Conservation (phyloP, 495 filamentous ascomycete genomes). For the Daldinia caldariorum region DNA sequence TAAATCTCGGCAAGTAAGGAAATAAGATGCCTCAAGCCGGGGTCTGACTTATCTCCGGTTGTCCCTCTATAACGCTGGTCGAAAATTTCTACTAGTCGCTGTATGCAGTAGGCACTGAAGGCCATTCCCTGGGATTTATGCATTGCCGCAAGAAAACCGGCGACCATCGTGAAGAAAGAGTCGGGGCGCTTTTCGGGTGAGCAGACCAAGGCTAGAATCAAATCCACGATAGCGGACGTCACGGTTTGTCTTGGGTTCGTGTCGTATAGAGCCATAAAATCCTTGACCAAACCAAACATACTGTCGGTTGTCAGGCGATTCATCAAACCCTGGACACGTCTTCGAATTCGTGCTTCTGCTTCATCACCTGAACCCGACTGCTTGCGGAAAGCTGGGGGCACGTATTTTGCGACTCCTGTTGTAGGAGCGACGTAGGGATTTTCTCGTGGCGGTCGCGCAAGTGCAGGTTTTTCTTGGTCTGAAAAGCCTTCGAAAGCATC, state of each 20-base stretch:
- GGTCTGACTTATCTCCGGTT: constrained; percentile 56
- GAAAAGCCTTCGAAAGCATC: constrained; percentile 51
- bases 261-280: constrained; percentile 84
- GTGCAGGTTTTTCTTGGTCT: constrained; percentile 28
- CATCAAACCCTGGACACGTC: constrained; percentile 85
- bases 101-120: constrained; percentile 84
- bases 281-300: constrained; percentile 78
- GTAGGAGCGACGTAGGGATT: constrained; percentile 64
- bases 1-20: constrained; percentile 88
- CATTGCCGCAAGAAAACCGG: constrained; percentile 87
- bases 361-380: constrained; percentile 70
- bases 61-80: constrained; percentile 60
- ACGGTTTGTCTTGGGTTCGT: constrained; percentile 84
- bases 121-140: constrained; percentile 88
- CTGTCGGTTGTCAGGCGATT: constrained; percentile 94
- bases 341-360: constrained; percentile 71
- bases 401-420: constrained; percentile 69
- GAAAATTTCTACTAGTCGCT: constrained; percentile 78
- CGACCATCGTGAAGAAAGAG: constrained; percentile 88
- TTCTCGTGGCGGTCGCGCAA: constrained; percentile 51
- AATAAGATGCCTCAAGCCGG: constrained; percentile 66
- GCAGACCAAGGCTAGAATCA: constrained; percentile 78
- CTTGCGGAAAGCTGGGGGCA: constrained; percentile 85
- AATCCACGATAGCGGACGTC: constrained; percentile 76
- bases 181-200: constrained; percentile 81